Evolutionary conservation across 192 early-diverging fungal genomes (phyloP).

Genomic region (Linnemannia schmuckeri): DNA sequence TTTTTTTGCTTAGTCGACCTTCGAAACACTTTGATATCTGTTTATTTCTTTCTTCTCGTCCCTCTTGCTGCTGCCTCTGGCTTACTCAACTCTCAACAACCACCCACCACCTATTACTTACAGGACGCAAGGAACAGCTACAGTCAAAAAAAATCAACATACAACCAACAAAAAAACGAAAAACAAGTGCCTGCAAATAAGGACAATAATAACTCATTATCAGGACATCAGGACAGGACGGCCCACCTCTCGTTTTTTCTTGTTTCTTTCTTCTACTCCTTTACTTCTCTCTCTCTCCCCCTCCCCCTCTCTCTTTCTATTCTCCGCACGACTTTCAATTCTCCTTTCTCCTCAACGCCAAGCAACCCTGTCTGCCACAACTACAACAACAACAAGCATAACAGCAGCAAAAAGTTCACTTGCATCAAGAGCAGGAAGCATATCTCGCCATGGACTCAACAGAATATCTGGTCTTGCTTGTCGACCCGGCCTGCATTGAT

Average conservation of each 20-base stretch:
- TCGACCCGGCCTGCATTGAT: constrained; percentile 26
- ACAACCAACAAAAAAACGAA: not conserved
- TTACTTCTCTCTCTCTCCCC: not conserved
- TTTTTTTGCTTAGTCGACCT: not conserved
- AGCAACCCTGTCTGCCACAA: not conserved
- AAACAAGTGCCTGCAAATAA: not conserved
- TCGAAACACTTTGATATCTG: not conserved
- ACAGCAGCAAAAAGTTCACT: not conserved
- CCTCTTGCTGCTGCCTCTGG: not conserved
- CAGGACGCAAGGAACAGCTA: not conserved
- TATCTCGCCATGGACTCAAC: constrained; percentile 33
- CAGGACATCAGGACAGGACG: not conserved
- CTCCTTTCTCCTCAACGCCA: not conserved
- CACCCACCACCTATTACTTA: not conserved
- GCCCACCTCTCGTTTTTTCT: not conserved
- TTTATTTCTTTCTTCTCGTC: not conserved
- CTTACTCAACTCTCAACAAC: not conserved
- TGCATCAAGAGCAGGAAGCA: not conserved
- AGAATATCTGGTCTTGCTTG: constrained; percentile 29
- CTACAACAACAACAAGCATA: not conserved
- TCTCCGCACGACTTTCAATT: not conserved
- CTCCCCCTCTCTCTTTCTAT: not conserved
- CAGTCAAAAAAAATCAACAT: not conserved
- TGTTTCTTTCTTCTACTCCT: not conserved
- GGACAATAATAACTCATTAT: not conserved